Conservation (phyloP, 2,329 filamentous ascomycete species). For the Pestalotiopsis sp. region DNA sequence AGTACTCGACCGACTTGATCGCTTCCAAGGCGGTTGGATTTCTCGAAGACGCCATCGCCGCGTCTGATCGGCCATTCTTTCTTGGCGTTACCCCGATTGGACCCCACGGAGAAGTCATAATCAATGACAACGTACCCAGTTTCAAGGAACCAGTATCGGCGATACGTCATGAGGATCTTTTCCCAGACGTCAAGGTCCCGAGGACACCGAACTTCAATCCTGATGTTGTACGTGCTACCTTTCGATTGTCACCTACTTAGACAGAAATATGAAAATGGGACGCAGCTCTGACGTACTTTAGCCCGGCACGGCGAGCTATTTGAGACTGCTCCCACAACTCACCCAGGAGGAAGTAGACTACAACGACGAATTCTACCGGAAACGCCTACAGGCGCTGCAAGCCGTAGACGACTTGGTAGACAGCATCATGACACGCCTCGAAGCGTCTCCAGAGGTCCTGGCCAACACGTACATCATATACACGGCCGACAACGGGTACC, state of each 20-base stretch:
- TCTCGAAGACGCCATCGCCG: neutral
- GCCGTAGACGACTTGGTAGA: conserved; percentile 49
- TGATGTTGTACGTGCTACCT: too few relatives aligned
- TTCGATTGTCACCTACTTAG: too few relatives aligned
- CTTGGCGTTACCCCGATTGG: conserved; percentile 10
- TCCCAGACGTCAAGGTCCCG: conserved; percentile 61
- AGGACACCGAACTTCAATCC: conserved; percentile 66
- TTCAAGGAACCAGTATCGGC: conserved; percentile 51
- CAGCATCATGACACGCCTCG: conserved; percentile 36
- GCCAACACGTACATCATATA: conserved; percentile 48
- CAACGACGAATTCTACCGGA: conserved; percentile 42
- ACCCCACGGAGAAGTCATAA: neutral
- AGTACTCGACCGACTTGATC: conserved; percentile 39
- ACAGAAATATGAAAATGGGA: too few relatives aligned
- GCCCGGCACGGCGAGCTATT: neutral
- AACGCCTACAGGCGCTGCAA: conserved; percentile 44
- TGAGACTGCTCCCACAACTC: conserved; percentile 29
- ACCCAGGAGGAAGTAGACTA: conserved; percentile 34
- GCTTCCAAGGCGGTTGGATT: neutral
- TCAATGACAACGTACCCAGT: neutral
- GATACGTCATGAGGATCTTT: conserved; percentile 62
- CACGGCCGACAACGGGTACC: conserved; percentile 50
- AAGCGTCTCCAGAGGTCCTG: conserved; percentile 30
- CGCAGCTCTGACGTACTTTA: neutral
- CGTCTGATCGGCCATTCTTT: conserved; percentile 4